These are phyloP conservation scores for Pseudocercospora pini-densiflorae DNA, from an alignment of 2,329 filamentous ascomycete genomes.

Conservation along the genomic window DNA sequence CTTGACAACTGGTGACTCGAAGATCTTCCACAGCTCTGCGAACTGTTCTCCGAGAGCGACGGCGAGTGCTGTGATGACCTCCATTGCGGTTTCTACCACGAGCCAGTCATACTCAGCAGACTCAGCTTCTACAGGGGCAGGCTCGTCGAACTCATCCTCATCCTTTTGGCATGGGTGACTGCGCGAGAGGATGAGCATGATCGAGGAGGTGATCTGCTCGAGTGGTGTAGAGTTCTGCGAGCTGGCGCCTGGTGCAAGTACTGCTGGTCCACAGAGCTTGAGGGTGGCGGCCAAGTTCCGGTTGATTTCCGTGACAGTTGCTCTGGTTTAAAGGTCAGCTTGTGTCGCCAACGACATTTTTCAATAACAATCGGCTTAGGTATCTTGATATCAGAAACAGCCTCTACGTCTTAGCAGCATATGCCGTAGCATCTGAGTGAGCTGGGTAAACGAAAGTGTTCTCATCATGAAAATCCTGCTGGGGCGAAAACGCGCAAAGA, in stretches of 20 bases:
- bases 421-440: constrained; percentile 87
- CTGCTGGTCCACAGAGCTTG: constrained; percentile 85
- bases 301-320: constrained; percentile 93
- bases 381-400: constrained; percentile 54
- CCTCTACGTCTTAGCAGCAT: constrained; percentile 42
- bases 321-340: constrained; percentile 56
- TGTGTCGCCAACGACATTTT: constrained; percentile 48
- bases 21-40: constrained; percentile 90
- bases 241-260: constrained; percentile 70
- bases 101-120: constrained; percentile 98
- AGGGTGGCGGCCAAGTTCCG: constrained; percentile 88
- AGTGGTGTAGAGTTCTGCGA: constrained; percentile 50
- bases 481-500: constrained; percentile 4
- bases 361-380: constrained; percentile 14
- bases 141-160: constrained; percentile 78
- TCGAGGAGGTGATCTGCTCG: constrained; percentile 70
- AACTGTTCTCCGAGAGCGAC: constrained; percentile 81
- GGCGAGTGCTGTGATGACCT: constrained; percentile 84
- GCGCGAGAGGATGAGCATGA: constrained; percentile 82
- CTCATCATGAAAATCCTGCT: constrained; percentile 71
- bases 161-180: constrained; percentile 93
- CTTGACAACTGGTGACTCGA: constrained; percentile 88
- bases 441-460: constrained; percentile 91
- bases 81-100: constrained; percentile 90
- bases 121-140: constrained; percentile 69